Percentiles rank a stretch among this genome's conserved stretches.
phyloP scores from a whole-genome alignment of 202 grass and related monocot genomes.

The Schoenoplectus tabernaemontani region DNA sequence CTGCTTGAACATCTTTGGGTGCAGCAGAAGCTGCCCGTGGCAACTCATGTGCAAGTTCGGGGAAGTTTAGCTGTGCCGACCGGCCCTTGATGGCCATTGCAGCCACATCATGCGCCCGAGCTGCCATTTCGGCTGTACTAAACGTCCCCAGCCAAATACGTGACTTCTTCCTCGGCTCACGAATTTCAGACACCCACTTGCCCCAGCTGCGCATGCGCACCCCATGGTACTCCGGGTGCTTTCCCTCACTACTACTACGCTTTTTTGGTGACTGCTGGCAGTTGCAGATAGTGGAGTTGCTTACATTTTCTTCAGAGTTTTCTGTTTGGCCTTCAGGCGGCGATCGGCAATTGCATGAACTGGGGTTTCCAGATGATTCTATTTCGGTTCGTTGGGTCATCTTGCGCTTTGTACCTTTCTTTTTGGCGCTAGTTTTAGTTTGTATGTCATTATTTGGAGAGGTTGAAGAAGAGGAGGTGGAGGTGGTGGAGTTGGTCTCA shows the following conservation, averaged over 20 bases:
- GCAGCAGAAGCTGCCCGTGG: conserved; percentile 54
- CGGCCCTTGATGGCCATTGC: conserved; percentile 82
- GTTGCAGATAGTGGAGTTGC: conserved; percentile 4
- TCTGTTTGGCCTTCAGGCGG: neutral
- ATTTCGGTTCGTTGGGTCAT: neutral
- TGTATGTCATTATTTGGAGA: neutral
- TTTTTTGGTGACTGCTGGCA: conserved; percentile 26
- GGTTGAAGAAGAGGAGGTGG: conserved; percentile 16
- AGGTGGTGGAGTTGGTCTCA: conserved; percentile 28
- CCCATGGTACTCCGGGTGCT: conserved; percentile 71
- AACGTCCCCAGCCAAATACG: conserved; percentile 98
- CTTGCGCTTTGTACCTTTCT: conserved; percentile 18
- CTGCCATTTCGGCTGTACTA: conserved; percentile 83
- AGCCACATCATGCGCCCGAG: conserved; percentile 92
- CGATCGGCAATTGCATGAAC: conserved; percentile 13
- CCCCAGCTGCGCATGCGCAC: conserved; percentile 96
- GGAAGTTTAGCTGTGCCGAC: conserved; percentile 76
- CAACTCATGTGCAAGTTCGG: conserved; percentile 44
- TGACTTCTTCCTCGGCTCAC: conserved; percentile 90
- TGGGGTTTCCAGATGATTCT: neutral
- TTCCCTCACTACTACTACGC: conserved; percentile 45
- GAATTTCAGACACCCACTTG: conserved; percentile 99
- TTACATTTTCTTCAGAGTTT: conserved; percentile 7
- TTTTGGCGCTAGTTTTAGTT: neutral
- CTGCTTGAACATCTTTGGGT: conserved; percentile 84